These are phyloP conservation scores for Apiotrichum veenhuisii DNA, from an alignment of 1,284 basidiomycete species.

Conservation along the genomic window DNA sequence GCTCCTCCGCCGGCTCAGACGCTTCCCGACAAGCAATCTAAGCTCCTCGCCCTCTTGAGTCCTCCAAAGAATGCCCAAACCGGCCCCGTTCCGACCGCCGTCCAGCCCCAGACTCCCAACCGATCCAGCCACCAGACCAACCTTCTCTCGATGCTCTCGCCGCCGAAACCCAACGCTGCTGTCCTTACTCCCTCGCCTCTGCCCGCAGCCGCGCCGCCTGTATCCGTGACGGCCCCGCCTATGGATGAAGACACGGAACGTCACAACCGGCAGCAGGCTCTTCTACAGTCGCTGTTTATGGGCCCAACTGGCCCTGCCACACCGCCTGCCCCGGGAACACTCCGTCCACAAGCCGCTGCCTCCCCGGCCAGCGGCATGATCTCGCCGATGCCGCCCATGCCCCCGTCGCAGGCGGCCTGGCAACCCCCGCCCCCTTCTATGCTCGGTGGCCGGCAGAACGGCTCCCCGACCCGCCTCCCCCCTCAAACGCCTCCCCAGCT, in stretches of 20 bases:
- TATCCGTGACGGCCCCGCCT: not conserved
- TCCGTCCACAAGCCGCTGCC: not conserved
- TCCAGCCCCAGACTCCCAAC: not conserved
- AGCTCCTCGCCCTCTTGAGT: conserved; percentile 12
- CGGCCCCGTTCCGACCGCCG: not conserved
- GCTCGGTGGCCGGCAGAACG: not conserved
- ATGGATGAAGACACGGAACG: not conserved
- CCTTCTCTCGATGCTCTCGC: conserved; percentile 17
- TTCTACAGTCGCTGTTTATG: conserved; percentile 14
- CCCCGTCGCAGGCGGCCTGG: conserved; percentile 6
- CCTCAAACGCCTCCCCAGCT: not conserved
- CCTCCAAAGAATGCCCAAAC: not conserved
- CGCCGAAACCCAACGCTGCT: not conserved
- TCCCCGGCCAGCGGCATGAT: conserved; percentile 7
- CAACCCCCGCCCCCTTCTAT: not conserved
- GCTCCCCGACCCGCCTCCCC: not conserved
- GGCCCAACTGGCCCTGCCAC: not conserved
- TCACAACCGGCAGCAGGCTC: conserved; percentile 11
- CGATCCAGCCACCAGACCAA: conserved; percentile 13
- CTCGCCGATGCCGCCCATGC: conserved; percentile 14
- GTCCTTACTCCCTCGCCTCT: not conserved
- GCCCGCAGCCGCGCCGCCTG: not conserved
- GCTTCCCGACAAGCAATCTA: conserved; percentile 11
- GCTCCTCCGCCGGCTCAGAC: conserved; percentile 1
- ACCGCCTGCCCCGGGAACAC: not conserved